Base-by-base conservation (phyloP, 2,329 filamentous ascomycete species). In the Hymenoscyphus scutula region DNA sequence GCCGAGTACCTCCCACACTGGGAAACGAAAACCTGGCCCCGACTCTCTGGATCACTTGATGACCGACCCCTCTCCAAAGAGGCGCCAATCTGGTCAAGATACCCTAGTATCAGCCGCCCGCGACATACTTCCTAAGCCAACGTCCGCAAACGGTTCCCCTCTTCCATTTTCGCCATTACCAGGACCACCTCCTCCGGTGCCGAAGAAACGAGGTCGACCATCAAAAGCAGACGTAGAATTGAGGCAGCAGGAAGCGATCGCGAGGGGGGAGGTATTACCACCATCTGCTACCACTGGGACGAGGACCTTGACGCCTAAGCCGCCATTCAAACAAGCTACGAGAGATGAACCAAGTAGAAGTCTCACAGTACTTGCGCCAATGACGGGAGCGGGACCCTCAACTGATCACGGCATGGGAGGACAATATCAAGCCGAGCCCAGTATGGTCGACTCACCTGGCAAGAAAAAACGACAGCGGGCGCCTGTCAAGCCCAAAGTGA, bases 141-240 rank as follows among this genome's bases (percentile, higher is more conserved):
- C 69, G 13, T 62, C 68, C 10, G 68, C 69, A 62, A 67, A 63
- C 41, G 67, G 63, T 13, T 71, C 69, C 41, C 67, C 70, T 27
- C 58, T 61, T n/a, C 64, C 66, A 10, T 67, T 67, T 55, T 41
- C 64, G 15, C 58, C 67, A n/a, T 55, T 62, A 23, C 59, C 65
- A 27, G 54, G 53, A 2, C 41, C 63, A 27, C 38, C 63, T 17
- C 59, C 62, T 30, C 53, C 60, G 17, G 29, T 38, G 38, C 56
- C 65, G 6, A 74, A 70, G 65, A 72, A 70, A 62, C 68, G 72
- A 27, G 72, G 72, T 41, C 68, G 72, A 27, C 72, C 72, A 27
- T 71, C 72, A 6, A 74, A 74, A 62, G 68, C 69, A 45, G 71
- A 72, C 48, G 59, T 71, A 25, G 69, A 72, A 60, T 62, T 63